These are phyloP conservation scores for Scheffersomyces stipitis DNA, from an alignment of 805 yeast species.

Conservation along the genomic window DNA sequence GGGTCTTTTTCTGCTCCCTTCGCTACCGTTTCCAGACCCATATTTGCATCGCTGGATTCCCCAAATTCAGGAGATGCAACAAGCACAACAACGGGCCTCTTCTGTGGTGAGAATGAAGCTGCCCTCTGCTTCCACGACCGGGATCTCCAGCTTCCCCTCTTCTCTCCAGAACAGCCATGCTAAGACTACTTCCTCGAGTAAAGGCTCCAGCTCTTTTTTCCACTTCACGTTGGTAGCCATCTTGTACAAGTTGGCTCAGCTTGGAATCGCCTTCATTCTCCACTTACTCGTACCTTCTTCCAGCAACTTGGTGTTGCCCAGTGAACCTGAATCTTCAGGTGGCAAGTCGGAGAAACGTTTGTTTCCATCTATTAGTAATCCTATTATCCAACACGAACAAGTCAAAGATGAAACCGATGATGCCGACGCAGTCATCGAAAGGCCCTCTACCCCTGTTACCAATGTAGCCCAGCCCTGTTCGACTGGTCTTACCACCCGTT, in stretches of 20 bases:
- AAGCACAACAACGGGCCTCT: too few species aligned
- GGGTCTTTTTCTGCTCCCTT: too few species aligned
- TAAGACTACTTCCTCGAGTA: neutral
- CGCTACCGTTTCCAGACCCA: too few species aligned
- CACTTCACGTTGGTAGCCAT: slow-evolving; percentile 7
- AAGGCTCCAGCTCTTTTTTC: slow-evolving; percentile 4
- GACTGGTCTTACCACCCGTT: slow-evolving; percentile 47
- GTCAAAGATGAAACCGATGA: slow-evolving; percentile 3
- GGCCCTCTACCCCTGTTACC: neutral
- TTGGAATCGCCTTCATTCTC: slow-evolving; percentile 5
- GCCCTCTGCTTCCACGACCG: neutral
- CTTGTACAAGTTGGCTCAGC: slow-evolving; percentile 5
- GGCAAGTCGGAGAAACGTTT: slow-evolving; percentile 2
- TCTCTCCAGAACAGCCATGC: neutral
- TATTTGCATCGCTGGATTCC: too few species aligned
- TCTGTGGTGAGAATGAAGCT: too few species aligned
- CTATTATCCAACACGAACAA: slow-evolving; percentile 3
- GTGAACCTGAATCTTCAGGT: slow-evolving; percentile 3
- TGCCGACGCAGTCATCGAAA: too few species aligned
- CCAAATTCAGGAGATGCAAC: too few species aligned
- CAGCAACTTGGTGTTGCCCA: slow-evolving; percentile 2
- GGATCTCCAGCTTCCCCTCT: neutral
- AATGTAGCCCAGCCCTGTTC: slow-evolving; percentile 42
- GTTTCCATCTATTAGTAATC: slow-evolving; percentile 11
- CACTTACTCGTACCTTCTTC: slow-evolving; percentile 2